Evolutionary conservation across 2,329 filamentous ascomycete species (phyloP).

Genomic region (Akanthomyces lecanii): DNA sequence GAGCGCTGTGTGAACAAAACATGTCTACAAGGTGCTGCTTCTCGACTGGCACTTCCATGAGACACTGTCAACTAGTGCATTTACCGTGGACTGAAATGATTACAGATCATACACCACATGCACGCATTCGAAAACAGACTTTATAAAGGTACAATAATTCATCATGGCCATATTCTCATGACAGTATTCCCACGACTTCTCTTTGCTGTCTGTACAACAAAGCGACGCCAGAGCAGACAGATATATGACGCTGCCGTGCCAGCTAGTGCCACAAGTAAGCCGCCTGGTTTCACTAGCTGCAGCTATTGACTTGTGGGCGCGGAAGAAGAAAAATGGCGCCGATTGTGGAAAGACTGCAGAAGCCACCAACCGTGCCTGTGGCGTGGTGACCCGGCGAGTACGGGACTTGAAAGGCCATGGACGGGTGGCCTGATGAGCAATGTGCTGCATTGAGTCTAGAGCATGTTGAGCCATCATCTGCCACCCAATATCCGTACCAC

Average conservation of each 20-base stretch:
- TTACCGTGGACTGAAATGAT: no score
- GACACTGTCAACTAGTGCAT: no score
- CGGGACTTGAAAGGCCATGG: not conserved
- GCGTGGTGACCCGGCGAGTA: not conserved
- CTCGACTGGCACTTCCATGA: no score
- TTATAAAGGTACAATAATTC: not conserved
- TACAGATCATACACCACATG: no score
- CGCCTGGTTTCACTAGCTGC: constrained; percentile 8
- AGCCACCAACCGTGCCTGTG: not conserved
- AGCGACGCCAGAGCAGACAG: not conserved
- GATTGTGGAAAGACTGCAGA: not conserved
- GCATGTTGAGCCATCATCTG: no score
- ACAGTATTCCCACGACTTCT: no score
- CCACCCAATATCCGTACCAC: not conserved
- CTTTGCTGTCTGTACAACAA: not conserved
- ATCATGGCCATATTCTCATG: no score
- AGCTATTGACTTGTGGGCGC: not conserved
- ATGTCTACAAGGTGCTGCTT: no score
- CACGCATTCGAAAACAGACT: not conserved
- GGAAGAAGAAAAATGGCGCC: not conserved
- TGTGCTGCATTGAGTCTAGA: not conserved
- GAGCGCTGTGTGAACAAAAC: no score
- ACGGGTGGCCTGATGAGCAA: not conserved
- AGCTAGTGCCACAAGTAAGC: not conserved
- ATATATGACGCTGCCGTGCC: constrained; percentile 4